Evolutionary conservation across 2,329 filamentous ascomycete genomes (phyloP), one percentile per base, ranked within the genome.

Genomic region (Epichloe elymi): DNA sequence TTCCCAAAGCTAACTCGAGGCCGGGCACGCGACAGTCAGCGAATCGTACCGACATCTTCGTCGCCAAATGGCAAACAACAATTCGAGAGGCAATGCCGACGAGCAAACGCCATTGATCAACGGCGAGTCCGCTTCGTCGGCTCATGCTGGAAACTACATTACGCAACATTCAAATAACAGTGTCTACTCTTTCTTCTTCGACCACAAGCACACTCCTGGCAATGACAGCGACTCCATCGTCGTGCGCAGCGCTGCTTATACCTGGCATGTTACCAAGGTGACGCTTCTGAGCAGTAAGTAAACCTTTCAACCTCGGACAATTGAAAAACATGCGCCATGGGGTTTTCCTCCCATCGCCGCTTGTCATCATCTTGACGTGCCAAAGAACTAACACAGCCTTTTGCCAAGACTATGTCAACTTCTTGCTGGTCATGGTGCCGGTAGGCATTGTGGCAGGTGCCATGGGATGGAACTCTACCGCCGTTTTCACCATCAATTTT

Each of bases 401-500:
- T 12, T 33, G 8, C 5, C 19, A 50, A 80, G 77, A 71, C 58
- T 78, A 78, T 64, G 73, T 81, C 63, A 91, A 90, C 64, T 75
- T 83, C 56, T 74, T 84, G 50, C 81, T 93, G 56, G 72, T 88
- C 54, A 82, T 83, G 61, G 86, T 89, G 8, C 85, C 86, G 10
- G 65, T 87, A 41, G 86, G 85, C 54, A 86, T 90, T 55, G 61
- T 82, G 49, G 80, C 85, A 53, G 85, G 84, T 53, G 67, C 70
- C 14, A 60, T 79, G 53, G 70, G 72, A 45, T 85, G 83, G 81
- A 73, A 75, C 60, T 76, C 86, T 1, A 79, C 81, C 11, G 76
- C 78, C 51, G 77, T 88, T 56, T 90, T 90, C 66, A 72, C 80
- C 46, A 76, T 89, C 64, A 90, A 90, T 70, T 89, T 89, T 89